Evolutionary conservation across 1,284 basidiomycete species (phyloP).

Genomic region (Pseudozyma hubeiensis): DNA sequence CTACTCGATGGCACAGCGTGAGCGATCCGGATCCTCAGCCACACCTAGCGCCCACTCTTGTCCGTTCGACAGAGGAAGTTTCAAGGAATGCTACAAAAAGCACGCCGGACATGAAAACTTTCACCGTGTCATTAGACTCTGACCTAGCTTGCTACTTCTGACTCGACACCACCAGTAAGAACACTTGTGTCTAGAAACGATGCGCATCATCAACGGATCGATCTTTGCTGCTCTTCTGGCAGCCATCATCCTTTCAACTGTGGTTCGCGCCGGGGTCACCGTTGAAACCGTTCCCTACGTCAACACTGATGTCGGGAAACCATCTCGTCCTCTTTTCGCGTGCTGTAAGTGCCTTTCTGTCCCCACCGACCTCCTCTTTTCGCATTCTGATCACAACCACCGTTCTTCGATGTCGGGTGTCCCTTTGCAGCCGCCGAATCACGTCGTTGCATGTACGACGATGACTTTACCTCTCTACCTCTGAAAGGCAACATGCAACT

Average conservation of each 20-base stretch:
- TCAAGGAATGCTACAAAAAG: too few relatives aligned
- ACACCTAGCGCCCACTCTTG: too few relatives aligned
- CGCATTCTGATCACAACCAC: background rate
- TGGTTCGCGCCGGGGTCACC: background rate
- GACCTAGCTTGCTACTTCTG: too few relatives aligned
- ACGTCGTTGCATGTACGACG: background rate
- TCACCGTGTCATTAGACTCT: too few relatives aligned
- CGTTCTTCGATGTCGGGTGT: background rate
- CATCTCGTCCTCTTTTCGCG: background rate
- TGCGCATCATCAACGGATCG: background rate
- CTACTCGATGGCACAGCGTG: too few relatives aligned
- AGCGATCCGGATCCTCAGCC: too few relatives aligned
- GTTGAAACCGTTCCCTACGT: background rate
- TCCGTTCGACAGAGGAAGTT: too few relatives aligned
- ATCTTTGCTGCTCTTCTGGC: background rate
- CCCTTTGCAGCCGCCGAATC: background rate
- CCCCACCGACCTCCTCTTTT: background rate
- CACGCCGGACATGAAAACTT: too few relatives aligned
- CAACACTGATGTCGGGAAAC: background rate
- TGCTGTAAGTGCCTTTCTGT: slow-evolving; percentile 2
- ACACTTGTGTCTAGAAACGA: too few relatives aligned
- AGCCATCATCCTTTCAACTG: background rate
- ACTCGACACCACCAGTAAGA: too few relatives aligned
- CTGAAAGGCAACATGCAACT: background rate
- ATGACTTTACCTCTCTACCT: slow-evolving; percentile 1